Conservation (phyloP, 2,329 filamentous ascomycete species). For the Lecanicillium sp. region DNA sequence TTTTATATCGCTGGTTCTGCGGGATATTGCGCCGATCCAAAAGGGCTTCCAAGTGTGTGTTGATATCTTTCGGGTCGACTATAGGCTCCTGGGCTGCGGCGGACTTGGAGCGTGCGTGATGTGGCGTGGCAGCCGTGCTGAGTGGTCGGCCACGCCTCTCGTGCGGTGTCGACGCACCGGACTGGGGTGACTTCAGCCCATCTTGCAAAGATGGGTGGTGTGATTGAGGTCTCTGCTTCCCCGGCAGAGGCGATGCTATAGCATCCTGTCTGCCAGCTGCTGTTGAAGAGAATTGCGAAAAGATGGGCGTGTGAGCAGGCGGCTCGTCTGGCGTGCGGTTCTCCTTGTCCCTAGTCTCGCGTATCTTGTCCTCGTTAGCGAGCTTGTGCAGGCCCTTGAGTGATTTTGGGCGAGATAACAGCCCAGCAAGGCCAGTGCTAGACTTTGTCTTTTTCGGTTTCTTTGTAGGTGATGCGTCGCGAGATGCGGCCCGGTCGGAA, state of each 20-base stretch:
- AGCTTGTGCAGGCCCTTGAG: conserved; percentile 56
- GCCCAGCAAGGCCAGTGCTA: conserved; percentile 67
- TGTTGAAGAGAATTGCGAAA: conserved; percentile 57
- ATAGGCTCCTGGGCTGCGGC: conserved; percentile 37
- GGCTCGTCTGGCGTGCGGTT: conserved; percentile 55
- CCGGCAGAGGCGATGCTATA: conserved; percentile 7
- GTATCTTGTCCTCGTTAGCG: conserved; percentile 43
- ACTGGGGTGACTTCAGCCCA: not conserved
- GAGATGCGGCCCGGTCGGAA: conserved; percentile 30
- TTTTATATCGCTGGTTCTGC: conserved; percentile 87
- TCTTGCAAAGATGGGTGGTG: conserved; percentile 4
- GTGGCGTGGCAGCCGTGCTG: conserved; percentile 26
- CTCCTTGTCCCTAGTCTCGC: conserved; percentile 64
- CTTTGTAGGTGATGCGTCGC: conserved; percentile 39
- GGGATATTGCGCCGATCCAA: conserved; percentile 88
- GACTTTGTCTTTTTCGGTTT: conserved; percentile 78
- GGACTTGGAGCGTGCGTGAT: conserved; percentile 30
- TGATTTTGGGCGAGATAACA: conserved; percentile 70
- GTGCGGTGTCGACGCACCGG: not conserved
- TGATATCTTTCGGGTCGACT: conserved; percentile 48
- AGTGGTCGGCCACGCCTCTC: not conserved
- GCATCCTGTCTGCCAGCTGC: conserved; percentile 23
- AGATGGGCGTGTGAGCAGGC: conserved; percentile 59
- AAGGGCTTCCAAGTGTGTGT: conserved; percentile 52
- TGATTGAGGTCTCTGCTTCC: conserved; percentile 8